Conservation (phyloP, 768 basidiomycete genomes). For the Boletus insuetus region DNA sequence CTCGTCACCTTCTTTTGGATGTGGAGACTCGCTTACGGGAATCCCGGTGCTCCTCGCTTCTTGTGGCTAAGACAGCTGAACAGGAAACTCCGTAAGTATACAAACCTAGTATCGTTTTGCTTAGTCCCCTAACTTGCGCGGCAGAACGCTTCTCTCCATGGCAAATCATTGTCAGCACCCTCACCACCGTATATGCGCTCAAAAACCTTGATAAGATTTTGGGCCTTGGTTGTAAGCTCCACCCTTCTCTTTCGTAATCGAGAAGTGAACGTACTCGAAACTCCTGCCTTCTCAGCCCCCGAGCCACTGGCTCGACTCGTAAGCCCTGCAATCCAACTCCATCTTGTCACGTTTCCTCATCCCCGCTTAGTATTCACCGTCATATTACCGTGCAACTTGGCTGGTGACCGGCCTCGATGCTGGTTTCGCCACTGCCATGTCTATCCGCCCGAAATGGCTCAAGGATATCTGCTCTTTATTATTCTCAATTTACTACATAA, state of each 20-base stretch:
- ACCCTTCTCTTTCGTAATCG: not conserved
- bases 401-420: conserved; percentile 93
- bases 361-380: conserved; percentile 71
- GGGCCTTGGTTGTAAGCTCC: conserved; percentile 64
- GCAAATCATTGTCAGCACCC: conserved; percentile 85
- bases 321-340: conserved; percentile 26
- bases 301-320: conserved; percentile 91
- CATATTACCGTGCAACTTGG: conserved; percentile 96
- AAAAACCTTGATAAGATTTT: conserved; percentile 84
- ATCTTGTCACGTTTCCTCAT: conserved; percentile 5
- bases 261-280: not conserved
- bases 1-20: conserved; percentile 91
- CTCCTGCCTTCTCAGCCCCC: conserved; percentile 54
- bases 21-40: conserved; percentile 71
- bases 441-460: conserved; percentile 88
- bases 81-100: conserved; percentile 52
- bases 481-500: conserved; percentile 87
- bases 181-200: conserved; percentile 81
- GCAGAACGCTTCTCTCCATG: conserved; percentile 89
- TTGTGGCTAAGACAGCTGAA: conserved; percentile 62
- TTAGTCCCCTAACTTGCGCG: not conserved
- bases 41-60: conserved; percentile 61
- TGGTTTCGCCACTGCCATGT: conserved; percentile 95
- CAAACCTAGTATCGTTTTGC: not conserved
- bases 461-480: conserved; percentile 82